Evolutionary conservation across 169 alveolate species (phyloP).

Genomic region (Eimeria falciformis): DNA sequence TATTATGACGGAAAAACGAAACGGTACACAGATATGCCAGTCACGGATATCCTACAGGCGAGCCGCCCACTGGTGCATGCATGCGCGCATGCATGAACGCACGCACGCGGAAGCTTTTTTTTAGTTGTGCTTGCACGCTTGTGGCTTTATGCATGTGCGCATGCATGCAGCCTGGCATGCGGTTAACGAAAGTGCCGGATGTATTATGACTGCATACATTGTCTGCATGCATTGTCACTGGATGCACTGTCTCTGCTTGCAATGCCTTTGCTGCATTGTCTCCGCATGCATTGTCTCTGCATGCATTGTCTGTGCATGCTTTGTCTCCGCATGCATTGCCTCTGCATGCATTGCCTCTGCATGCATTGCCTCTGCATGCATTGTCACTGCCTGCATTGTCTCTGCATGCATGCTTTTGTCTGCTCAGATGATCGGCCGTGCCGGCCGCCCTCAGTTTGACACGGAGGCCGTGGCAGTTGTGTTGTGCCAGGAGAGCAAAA

Average conservation of each 20-base stretch:
- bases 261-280: too few relatives aligned
- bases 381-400: background rate
- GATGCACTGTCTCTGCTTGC: too few relatives aligned
- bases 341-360: too few relatives aligned
- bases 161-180: too few relatives aligned
- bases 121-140: too few relatives aligned
- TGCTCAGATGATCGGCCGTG: constrained; percentile 98
- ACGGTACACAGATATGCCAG: constrained; percentile 96
- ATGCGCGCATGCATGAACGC: constrained; percentile 6
- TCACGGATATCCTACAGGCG: constrained; percentile 92
- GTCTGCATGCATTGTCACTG: too few relatives aligned
- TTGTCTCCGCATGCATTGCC: too few relatives aligned
- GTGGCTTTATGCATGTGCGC: too few relatives aligned
- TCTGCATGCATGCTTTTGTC: background rate
- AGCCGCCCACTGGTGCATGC: background rate
- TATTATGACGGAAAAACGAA: constrained; percentile 92
- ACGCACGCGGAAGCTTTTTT: background rate
- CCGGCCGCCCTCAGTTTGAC: constrained; percentile 99
- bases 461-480: constrained; percentile 97
- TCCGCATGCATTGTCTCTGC: too few relatives aligned
- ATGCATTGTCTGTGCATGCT: too few relatives aligned
- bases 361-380: background rate
- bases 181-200: too few relatives aligned
- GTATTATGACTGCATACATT: too few relatives aligned
- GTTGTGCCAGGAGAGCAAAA: constrained; percentile 96